phyloP scores from a whole-genome alignment of 2,329 filamentous ascomycete genomes.

The Trichoderma pleuroti region DNA sequence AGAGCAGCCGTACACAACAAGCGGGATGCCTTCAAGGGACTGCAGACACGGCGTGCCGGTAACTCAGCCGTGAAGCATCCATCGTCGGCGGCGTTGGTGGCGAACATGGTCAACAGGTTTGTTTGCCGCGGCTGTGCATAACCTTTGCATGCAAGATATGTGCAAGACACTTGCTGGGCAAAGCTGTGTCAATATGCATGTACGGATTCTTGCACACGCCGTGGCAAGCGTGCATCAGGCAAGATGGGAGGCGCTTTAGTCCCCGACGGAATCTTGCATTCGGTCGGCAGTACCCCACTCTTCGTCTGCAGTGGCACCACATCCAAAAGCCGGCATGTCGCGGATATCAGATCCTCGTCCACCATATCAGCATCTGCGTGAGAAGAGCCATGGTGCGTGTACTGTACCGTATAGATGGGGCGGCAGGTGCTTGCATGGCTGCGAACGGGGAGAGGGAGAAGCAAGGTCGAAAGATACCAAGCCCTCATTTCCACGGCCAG shows the following conservation, averaged over 20 bases:
- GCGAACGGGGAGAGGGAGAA: neutral
- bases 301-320: constrained; percentile 21
- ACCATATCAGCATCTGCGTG: neutral
- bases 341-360: constrained; percentile 17
- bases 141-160: constrained; percentile 6
- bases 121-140: constrained; percentile 4
- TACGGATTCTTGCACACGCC: constrained; percentile 17
- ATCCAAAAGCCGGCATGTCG: constrained; percentile 15
- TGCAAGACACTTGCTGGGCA: constrained; percentile 6
- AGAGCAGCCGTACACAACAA: neutral
- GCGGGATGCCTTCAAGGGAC: neutral
- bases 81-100: neutral
- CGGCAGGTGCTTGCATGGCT: neutral
- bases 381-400: neutral
- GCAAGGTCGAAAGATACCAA: neutral
- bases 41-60: neutral
- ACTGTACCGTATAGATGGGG: too few relatives aligned
- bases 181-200: constrained; percentile 16
- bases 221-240: constrained; percentile 19
- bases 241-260: constrained; percentile 21
- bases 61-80: neutral
- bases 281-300: constrained; percentile 20
- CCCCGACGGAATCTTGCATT: constrained; percentile 32
- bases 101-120: neutral
- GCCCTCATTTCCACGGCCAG: neutral